Evolutionary conservation across 768 basidiomycete species (phyloP).

Genomic region (Tricholoma flavovirens): DNA sequence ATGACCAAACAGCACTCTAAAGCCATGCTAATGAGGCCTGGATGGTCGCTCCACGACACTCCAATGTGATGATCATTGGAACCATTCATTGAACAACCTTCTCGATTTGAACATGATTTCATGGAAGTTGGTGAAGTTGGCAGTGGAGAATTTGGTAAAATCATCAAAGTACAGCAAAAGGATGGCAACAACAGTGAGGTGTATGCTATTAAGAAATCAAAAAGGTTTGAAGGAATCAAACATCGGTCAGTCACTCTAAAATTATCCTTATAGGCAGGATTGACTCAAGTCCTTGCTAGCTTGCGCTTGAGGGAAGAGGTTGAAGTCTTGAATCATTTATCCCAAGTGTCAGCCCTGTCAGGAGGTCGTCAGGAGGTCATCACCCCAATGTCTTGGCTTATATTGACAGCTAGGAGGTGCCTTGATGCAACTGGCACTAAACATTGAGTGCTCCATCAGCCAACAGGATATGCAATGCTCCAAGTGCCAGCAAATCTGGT

Average conservation of each 20-base stretch:
- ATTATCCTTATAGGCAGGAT: slow-evolving; percentile 24
- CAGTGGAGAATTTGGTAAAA: slow-evolving; percentile 90
- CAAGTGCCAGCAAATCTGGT: slow-evolving; percentile 87
- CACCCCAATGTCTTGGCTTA: slow-evolving; percentile 86
- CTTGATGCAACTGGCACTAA: slow-evolving; percentile 69
- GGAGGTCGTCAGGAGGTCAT: too few species aligned
- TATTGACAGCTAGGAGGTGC: slow-evolving; percentile 93
- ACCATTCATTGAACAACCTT: slow-evolving; percentile 41
- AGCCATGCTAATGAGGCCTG: too few species aligned
- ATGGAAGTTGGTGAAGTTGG: slow-evolving; percentile 77
- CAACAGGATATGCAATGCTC: slow-evolving; percentile 88
- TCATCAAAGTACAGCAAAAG: slow-evolving; percentile 77
- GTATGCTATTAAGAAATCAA: slow-evolving; percentile 92
- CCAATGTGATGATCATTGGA: slow-evolving; percentile 33
- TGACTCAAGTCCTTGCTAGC: slow-evolving; percentile 31
- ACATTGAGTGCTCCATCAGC: slow-evolving; percentile 67
- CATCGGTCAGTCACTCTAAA: slow-evolving; percentile 62
- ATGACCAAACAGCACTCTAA: too few species aligned
- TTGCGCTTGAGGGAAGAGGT: slow-evolving; percentile 91
- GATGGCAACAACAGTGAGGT: slow-evolving; percentile 44
- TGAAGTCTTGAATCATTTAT: slow-evolving; percentile 79
- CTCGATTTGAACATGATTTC: slow-evolving; percentile 78
- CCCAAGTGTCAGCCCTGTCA: slow-evolving; percentile 28
- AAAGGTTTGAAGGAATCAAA: slow-evolving; percentile 83
- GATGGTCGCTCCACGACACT: too few species aligned